Evolutionary conservation across 2,329 filamentous ascomycete species (phyloP), one percentile per base, ranked within the genome.

Genomic region (Xylaria sp.): DNA sequence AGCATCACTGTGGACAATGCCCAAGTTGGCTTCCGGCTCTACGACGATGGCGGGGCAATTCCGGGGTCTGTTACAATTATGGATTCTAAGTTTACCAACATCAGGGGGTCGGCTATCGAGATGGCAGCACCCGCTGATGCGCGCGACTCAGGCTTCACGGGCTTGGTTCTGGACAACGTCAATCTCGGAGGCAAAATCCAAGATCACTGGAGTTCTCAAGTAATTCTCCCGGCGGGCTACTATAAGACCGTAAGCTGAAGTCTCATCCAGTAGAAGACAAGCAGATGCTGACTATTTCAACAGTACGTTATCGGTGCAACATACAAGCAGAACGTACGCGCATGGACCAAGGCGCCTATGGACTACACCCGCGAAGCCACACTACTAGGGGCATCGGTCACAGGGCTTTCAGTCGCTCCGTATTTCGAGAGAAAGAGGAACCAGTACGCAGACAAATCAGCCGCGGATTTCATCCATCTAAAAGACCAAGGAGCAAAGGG

Each of bases 341-440:
- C 51, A 43, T 60, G 51, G 51, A 43, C 51, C 2, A 45, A 17
- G 15, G 57, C 42, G 6, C 3, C 57, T 4, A 17, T 43, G 51
- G 51, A 60, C 11, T 60, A 60, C 11, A 55, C 50, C 15, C 57
- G 57, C 28, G 57, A 60, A 45, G 3, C 51, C 25, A 55, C 57
- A 9, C 57, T 60, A 11, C 2, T 60, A 6, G 57, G 57, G 11
- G 5, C 57, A 7, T 43, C 50, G 2, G 51, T 60, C 15, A 8
- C 57, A 40, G 57, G 51, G 12, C 57, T 60, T 31, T 51, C 55
- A n/a, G 57, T 55, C 14, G 28, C 43, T 1, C 59, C 81, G 23
- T 87, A 91, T 73, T 93, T 91, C 73, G 87, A 91, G 71, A 86
- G 89, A 17, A 89, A 90, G 68, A 92, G 91, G 81, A 92, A 92